Evolutionary conservation across 2,329 filamentous ascomycete species (phyloP).

Genomic region (Cadophora sp.): DNA sequence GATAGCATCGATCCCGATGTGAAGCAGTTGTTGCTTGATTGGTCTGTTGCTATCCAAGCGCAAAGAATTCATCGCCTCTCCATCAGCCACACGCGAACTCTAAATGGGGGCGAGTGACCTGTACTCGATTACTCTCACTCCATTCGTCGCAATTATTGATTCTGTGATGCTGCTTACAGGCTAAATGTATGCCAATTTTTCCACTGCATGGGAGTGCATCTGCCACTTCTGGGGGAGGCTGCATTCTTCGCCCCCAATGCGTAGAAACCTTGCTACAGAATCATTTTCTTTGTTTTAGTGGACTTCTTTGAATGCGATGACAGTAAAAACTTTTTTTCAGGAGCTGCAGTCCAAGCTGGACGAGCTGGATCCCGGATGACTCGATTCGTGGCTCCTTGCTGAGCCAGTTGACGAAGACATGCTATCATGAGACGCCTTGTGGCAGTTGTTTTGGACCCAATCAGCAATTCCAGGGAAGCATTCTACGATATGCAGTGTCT

Average conservation of each 20-base stretch:
- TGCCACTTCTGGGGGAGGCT: not conserved
- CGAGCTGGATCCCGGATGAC: not conserved
- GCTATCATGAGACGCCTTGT: conserved; percentile 2
- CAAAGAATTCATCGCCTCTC: no score
- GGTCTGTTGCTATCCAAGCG: no score
- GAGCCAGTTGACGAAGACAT: not conserved
- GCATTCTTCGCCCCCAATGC: not conserved
- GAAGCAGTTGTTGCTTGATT: no score
- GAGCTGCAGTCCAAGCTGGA: not conserved
- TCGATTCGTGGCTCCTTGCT: not conserved
- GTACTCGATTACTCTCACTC: not conserved
- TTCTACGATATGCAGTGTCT: conserved; percentile 6
- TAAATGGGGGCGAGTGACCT: not conserved
- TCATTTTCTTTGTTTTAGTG: not conserved
- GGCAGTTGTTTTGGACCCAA: conserved; percentile 3
- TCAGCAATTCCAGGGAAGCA: not conserved
- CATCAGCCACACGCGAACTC: not conserved
- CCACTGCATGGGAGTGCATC: not conserved
- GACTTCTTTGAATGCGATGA: not conserved
- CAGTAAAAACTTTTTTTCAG: not conserved
- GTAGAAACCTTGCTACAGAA: not conserved
- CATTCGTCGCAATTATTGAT: not conserved
- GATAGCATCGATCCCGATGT: no score
- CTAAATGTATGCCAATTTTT: not conserved
- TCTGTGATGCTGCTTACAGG: not conserved